A percentile compares a stretch with the other conserved stretches of the same genome.
phyloP scores from a whole-genome alignment of 2,329 filamentous ascomycete genomes.

The Fusarium sp. region DNA sequence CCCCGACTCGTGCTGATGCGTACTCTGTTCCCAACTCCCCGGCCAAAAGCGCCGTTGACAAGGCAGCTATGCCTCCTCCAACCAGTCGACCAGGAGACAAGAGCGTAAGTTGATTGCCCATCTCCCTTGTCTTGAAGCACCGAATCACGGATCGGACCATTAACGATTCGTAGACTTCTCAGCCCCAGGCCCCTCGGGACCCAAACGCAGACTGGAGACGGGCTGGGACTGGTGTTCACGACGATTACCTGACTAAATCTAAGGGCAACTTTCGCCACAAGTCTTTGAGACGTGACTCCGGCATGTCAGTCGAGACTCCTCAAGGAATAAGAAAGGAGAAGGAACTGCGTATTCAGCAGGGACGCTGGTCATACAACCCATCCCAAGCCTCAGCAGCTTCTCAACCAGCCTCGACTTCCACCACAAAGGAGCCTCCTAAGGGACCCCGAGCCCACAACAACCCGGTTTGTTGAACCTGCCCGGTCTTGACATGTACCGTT shows the following conservation, averaged over 20 bases:
- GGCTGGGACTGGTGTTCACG: constrained; percentile 15
- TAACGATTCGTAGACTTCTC: background rate
- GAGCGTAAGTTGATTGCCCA: background rate
- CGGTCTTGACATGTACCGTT: background rate
- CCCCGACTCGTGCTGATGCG: background rate
- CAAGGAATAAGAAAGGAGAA: background rate
- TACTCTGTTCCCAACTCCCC: background rate
- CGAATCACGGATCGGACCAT: background rate
- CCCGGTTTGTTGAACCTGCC: background rate
- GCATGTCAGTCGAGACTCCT: constrained; percentile 8
- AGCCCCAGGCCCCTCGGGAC: background rate
- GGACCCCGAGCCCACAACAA: background rate
- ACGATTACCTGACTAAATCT: background rate
- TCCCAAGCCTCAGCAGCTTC: background rate
- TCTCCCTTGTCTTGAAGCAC: background rate
- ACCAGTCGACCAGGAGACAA: background rate
- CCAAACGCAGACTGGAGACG: background rate
- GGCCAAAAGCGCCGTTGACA: background rate
- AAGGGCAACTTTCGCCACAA: constrained; percentile 8
- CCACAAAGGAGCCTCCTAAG: background rate
- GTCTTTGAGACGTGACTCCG: constrained; percentile 16
- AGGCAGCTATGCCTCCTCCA: background rate
- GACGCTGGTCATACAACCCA: background rate
- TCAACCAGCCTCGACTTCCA: background rate
- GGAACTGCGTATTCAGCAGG: background rate